Conservation (phyloP, 495 filamentous ascomycete genomes). For the Aspergillus mulundensis region DNA sequence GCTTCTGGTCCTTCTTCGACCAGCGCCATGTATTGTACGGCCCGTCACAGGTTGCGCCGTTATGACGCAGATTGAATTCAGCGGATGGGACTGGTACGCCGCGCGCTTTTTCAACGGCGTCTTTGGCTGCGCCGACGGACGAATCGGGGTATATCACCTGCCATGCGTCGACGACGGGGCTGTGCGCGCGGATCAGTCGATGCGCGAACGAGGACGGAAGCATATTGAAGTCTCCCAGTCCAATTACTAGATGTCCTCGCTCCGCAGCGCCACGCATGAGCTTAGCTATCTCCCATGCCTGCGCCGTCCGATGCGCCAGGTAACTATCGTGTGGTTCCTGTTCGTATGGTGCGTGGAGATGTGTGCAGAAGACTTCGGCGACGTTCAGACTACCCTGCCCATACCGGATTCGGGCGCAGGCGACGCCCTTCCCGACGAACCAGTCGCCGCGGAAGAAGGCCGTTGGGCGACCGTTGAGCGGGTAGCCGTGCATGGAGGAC, state of each 20-base stretch:
- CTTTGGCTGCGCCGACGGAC: conserved; percentile 64
- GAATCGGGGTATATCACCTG: conserved; percentile 72
- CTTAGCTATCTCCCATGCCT: conserved; percentile 97
- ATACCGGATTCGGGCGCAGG: conserved; percentile 73
- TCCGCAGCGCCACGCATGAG: conserved; percentile 81
- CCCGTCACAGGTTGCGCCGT: conserved; percentile 85
- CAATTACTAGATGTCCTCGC: conserved; percentile 79
- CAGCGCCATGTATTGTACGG: conserved; percentile 92
- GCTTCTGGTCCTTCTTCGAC: conserved; percentile 58
- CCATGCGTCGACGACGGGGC: conserved; percentile 81
- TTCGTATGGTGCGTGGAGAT: conserved; percentile 90
- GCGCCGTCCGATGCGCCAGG: conserved; percentile 81
- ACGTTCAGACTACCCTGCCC: conserved; percentile 59
- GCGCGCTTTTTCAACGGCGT: conserved; percentile 54
- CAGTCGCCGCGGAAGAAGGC: conserved; percentile 93
- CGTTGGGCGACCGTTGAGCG: conserved; percentile 89
- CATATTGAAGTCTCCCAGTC: conserved; percentile 94
- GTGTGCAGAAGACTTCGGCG: conserved; percentile 91
- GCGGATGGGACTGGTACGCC: conserved; percentile 58
- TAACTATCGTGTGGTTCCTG: conserved; percentile 77
- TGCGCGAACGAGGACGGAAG: conserved; percentile 83
- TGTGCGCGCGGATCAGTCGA: conserved; percentile 71
- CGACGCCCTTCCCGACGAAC: conserved; percentile 90
- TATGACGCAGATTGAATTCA: conserved; percentile 68
- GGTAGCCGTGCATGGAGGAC: conserved; percentile 78